A percentile compares a stretch with the other conserved stretches of the same genome.
Evolutionary conservation across 805 yeast species (phyloP).

Genomic region (Saturnispora sekii): DNA sequence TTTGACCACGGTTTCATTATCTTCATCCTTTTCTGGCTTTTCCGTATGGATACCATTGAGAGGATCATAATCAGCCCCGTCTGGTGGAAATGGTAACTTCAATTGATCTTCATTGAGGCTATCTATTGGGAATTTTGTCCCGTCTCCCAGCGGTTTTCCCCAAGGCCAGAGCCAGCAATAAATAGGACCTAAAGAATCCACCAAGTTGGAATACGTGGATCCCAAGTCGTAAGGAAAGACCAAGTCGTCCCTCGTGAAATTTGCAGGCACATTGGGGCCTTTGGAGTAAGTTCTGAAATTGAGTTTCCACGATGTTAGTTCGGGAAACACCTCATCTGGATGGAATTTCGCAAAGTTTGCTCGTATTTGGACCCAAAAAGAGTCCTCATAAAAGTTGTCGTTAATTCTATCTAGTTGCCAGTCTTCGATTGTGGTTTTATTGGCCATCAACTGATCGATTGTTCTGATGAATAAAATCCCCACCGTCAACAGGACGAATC

Average conservation of each 20-base stretch:
- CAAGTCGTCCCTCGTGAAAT: conserved; percentile 50
- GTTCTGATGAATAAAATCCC: conserved; percentile 53
- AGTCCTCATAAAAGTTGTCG: conserved; percentile 46
- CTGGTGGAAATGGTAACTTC: conserved; percentile 89
- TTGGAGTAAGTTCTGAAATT: conserved; percentile 17
- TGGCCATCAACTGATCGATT: conserved; percentile 43
- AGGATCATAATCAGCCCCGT: conserved; percentile 40
- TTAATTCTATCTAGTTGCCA: conserved; percentile 89
- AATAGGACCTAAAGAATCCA: conserved; percentile 49
- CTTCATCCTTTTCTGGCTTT: conserved; percentile 10
- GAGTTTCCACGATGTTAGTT: conserved; percentile 37
- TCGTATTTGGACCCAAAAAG: conserved; percentile 42
- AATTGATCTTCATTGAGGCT: conserved; percentile 52
- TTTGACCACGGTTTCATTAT: conserved; percentile 12
- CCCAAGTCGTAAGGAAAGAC: conserved; percentile 75
- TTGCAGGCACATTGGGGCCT: conserved; percentile 18
- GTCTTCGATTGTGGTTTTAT: conserved; percentile 81
- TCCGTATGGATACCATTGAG: not conserved
- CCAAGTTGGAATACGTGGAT: conserved; percentile 47
- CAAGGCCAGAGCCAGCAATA: conserved; percentile 66
- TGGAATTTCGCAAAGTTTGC: conserved; percentile 35
- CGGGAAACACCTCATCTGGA: conserved; percentile 29
- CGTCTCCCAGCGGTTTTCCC: conserved; percentile 53
- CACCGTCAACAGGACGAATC: conserved; percentile 54
- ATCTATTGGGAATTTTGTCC: conserved; percentile 46